Percentiles rank a stretch among this genome's conserved stretches.
Evolutionary conservation across 768 basidiomycete species (phyloP).

Genomic region (Tulasnella sp.): DNA sequence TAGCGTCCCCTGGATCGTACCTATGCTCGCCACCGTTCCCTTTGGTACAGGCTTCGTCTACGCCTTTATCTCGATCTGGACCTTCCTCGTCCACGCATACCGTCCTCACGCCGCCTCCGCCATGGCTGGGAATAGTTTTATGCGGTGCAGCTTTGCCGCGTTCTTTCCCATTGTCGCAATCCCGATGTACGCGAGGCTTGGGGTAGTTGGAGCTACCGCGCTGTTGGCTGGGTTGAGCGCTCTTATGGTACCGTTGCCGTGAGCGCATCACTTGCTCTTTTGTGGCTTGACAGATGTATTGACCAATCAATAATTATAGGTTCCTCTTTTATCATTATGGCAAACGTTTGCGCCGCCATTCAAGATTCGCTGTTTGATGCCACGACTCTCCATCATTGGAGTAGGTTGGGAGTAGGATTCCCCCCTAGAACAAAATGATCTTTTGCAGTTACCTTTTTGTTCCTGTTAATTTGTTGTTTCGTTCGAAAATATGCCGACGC

Average conservation of each 20-base stretch:
- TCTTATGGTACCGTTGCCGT: constrained; percentile 43
- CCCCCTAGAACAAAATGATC: too few species aligned
- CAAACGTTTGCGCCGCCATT: constrained; percentile 3
- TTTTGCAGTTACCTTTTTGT: too few species aligned
- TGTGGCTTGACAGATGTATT: not conserved
- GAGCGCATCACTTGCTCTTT: constrained; percentile 8
- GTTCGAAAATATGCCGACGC: too few species aligned
- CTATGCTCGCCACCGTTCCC: constrained; percentile 34
- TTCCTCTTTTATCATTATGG: constrained; percentile 29
- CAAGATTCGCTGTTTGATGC: constrained; percentile 10
- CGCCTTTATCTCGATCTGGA: constrained; percentile 58
- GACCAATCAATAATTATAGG: too few species aligned
- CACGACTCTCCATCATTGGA: too few species aligned
- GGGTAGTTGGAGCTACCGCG: constrained; percentile 59
- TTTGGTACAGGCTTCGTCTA: constrained; percentile 48
- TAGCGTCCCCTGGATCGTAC: constrained; percentile 37
- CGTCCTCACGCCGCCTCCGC: constrained; percentile 46
- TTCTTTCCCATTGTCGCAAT: constrained; percentile 43
- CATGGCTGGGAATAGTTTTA: constrained; percentile 50
- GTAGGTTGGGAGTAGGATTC: too few species aligned
- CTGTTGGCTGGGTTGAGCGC: constrained; percentile 54
- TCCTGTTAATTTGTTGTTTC: too few species aligned
- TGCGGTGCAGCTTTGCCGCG: constrained; percentile 37
- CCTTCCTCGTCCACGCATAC: constrained; percentile 41
- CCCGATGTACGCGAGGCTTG: constrained; percentile 41